A percentile compares a stretch with the other conserved stretches of the same genome.
phyloP scores from a whole-genome alignment of 2,329 filamentous ascomycete species.

The Boeremia exigua region DNA sequence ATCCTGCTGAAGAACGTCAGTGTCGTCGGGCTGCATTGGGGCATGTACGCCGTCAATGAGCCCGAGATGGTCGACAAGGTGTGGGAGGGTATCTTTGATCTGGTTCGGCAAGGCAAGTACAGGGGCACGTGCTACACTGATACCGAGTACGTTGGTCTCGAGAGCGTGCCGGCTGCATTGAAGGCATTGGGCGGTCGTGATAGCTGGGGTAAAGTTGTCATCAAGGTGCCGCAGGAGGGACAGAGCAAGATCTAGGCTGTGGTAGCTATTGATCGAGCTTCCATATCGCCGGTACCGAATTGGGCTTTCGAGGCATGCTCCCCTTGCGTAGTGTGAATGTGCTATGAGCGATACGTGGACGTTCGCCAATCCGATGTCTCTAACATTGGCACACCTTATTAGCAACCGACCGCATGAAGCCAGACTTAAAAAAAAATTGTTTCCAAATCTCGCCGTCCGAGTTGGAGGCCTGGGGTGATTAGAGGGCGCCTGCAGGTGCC shows the following conservation, averaged over 20 bases:
- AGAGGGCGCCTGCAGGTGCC: too few species aligned
- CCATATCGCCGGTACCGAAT: not conserved
- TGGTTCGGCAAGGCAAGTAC: conserved; percentile 81
- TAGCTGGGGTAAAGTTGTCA: conserved; percentile 96
- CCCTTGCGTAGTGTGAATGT: not conserved
- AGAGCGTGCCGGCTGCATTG: conserved; percentile 77
- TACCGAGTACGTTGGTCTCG: conserved; percentile 80
- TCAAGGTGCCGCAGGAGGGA: conserved; percentile 73
- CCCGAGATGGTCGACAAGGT: conserved; percentile 72
- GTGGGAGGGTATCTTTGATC: conserved; percentile 80
- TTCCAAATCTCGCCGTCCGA: too few species aligned
- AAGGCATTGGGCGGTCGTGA: conserved; percentile 78
- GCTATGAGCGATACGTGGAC: not conserved
- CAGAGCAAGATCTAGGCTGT: conserved; percentile 43
- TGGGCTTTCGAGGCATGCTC: not conserved
- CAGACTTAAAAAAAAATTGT: too few species aligned
- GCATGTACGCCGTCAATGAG: conserved; percentile 78
- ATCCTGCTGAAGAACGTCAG: conserved; percentile 93
- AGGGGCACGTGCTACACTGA: conserved; percentile 83
- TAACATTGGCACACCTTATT: too few species aligned
- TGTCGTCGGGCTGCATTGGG: conserved; percentile 91
- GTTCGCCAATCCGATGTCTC: too few species aligned
- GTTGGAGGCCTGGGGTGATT: too few species aligned
- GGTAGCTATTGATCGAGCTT: not conserved
- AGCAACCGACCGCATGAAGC: too few species aligned